phyloP scores from a whole-genome alignment of 352 stramenopile genomes.

The Blastocystis sp. region DNA sequence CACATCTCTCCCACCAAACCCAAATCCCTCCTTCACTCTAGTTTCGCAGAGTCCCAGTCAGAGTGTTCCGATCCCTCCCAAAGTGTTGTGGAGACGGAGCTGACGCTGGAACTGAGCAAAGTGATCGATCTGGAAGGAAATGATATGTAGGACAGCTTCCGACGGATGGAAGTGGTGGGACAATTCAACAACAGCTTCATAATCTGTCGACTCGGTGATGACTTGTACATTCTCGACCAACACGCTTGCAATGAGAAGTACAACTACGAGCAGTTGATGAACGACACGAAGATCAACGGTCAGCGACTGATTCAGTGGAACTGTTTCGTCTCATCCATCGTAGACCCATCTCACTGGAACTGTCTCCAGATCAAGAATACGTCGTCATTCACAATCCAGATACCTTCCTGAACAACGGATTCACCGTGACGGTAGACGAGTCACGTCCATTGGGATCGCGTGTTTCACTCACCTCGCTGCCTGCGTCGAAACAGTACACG shows the following conservation, averaged over 20 bases:
- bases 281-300: conserved; percentile 80
- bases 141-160: conserved; percentile 70
- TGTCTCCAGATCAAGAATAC: conserved; percentile 81
- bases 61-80: neutral
- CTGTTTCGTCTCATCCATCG: neutral
- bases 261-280: conserved; percentile 77
- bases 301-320: conserved; percentile 77
- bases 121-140: neutral
- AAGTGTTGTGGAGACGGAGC: conserved; percentile 60
- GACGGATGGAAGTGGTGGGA: conserved; percentile 78
- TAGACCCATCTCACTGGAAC: conserved; percentile 73
- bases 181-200: conserved; percentile 97
- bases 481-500: conserved; percentile 70
- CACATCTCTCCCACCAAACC: neutral
- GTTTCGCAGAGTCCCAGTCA: neutral
- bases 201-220: conserved; percentile 71
- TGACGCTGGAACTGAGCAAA: conserved; percentile 74
- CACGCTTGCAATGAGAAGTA: conserved; percentile 82
- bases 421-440: conserved; percentile 69
- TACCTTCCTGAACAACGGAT: conserved; percentile 85
- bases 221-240: conserved; percentile 96
- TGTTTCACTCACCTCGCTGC: conserved; percentile 67
- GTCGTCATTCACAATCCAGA: conserved; percentile 80
- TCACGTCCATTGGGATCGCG: conserved; percentile 64
- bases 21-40: neutral